phyloP scores from a whole-genome alignment of 164 flowering plant species.

The Liquidambar formosana region DNA sequence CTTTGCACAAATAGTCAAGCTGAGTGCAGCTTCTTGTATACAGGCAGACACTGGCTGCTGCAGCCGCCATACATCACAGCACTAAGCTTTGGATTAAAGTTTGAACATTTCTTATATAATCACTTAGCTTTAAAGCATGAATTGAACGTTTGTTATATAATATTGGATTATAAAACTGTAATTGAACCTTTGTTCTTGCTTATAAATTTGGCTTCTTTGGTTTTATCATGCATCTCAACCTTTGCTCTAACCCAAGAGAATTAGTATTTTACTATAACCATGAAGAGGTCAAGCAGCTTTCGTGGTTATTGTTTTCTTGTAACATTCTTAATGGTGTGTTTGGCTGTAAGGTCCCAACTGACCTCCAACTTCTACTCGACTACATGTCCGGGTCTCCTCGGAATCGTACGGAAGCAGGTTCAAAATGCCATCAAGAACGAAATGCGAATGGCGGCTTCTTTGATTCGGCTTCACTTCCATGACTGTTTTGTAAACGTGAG shows the following conservation, averaged over 20 bases:
- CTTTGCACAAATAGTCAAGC: too few species aligned
- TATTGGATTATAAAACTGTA: too few species aligned
- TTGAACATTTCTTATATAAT: too few species aligned
- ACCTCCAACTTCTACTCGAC: conserved; percentile 40
- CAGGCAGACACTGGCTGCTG: neutral
- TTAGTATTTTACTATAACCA: neutral
- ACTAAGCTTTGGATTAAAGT: neutral
- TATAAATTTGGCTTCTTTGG: neutral
- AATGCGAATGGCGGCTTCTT: conserved; percentile 71
- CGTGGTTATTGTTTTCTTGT: conserved; percentile 9
- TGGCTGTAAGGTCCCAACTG: conserved; percentile 44
- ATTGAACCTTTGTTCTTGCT: neutral
- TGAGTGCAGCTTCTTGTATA: too few species aligned
- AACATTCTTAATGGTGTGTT: conserved; percentile 20
- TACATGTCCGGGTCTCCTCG: conserved; percentile 52
- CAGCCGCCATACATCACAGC: conserved; percentile 4
- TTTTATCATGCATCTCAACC: neutral
- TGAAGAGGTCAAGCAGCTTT: conserved; percentile 20
- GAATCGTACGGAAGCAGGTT: conserved; percentile 42
- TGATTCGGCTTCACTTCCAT: conserved; percentile 88
- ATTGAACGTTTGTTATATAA: too few species aligned
- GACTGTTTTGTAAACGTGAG: conserved; percentile 91
- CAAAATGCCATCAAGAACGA: conserved; percentile 54
- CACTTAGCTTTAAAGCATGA: too few species aligned
- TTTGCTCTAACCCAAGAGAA: neutral